These are phyloP conservation scores for Aspergillus kassunensis DNA, from an alignment of 495 filamentous ascomycete species.

Conservation along the genomic window DNA sequence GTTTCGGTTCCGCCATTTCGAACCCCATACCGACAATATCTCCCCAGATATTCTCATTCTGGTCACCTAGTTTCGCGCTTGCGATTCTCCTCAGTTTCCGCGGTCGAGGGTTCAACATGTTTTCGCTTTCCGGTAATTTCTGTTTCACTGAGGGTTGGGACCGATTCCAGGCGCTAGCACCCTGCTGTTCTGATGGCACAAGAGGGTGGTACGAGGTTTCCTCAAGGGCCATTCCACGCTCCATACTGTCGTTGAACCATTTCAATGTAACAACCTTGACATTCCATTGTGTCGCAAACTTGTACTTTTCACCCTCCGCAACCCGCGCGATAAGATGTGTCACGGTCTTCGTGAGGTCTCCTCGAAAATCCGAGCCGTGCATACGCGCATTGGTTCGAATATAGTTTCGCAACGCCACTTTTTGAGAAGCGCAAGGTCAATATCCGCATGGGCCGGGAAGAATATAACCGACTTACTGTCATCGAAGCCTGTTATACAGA, in stretches of 20 bases:
- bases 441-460: slow-evolving; percentile 1
- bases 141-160: slow-evolving; percentile 30
- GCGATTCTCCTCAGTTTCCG: slow-evolving; percentile 75
- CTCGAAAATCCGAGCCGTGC: slow-evolving; percentile 77
- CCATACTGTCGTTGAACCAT: slow-evolving; percentile 82
- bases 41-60: slow-evolving; percentile 80
- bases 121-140: slow-evolving; percentile 23
- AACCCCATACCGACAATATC: slow-evolving; percentile 68
- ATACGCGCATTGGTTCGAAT: slow-evolving; percentile 60
- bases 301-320: slow-evolving; percentile 82
- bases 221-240: slow-evolving; percentile 90
- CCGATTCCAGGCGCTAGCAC: slow-evolving; percentile 72
- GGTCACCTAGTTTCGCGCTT: slow-evolving; percentile 71
- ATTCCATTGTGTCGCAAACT: slow-evolving; percentile 73
- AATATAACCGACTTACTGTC: slow-evolving; percentile 56
- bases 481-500: slow-evolving; percentile 89
- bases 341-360: slow-evolving; percentile 75
- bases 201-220: slow-evolving; percentile 76
- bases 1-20: slow-evolving; percentile 16
- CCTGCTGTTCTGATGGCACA: slow-evolving; percentile 64
- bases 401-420: slow-evolving; percentile 61
- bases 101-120: slow-evolving; percentile 31
- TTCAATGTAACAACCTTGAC: slow-evolving; percentile 73
- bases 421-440: slow-evolving; percentile 1
- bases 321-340: slow-evolving; percentile 81